Conservation (phyloP, 352 stramenopile genomes). For the Halophytophthora batemanensis region DNA sequence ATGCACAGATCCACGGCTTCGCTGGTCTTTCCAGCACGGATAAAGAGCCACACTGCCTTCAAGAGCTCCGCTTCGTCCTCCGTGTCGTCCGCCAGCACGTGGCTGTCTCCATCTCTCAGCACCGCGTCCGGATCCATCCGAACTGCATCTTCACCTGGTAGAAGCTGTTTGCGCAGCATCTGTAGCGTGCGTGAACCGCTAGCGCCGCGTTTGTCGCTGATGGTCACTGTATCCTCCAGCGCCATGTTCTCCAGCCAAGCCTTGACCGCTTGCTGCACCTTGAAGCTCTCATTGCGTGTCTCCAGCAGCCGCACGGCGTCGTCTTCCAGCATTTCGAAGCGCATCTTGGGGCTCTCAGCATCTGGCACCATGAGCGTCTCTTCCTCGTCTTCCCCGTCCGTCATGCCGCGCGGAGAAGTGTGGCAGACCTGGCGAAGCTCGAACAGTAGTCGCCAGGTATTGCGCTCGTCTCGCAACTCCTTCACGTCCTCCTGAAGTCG, state of each 20-base stretch:
- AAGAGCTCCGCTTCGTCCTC: constrained; percentile 81
- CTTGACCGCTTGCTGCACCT: constrained; percentile 70
- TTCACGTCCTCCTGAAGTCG: constrained; percentile 49
- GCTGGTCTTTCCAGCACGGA: constrained; percentile 60
- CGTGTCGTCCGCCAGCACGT: constrained; percentile 68
- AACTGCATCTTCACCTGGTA: constrained; percentile 24
- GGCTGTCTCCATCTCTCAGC: constrained; percentile 57
- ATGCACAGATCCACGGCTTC: constrained; percentile 77
- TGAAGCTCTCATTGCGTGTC: constrained; percentile 56
- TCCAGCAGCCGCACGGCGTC: constrained; percentile 67
- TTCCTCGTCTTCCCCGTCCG: constrained; percentile 20
- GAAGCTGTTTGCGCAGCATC: constrained; percentile 51
- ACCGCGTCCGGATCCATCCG: constrained; percentile 72
- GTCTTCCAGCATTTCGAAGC: constrained; percentile 78
- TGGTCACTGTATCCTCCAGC: constrained; percentile 55
- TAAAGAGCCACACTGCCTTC: constrained; percentile 67
- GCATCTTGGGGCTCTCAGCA: constrained; percentile 35
- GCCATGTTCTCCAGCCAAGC: constrained; percentile 81
- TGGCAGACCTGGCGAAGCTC: constrained; percentile 69
- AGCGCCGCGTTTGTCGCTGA: constrained; percentile 54
- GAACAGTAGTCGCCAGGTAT: constrained; percentile 80
- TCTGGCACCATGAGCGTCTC: constrained; percentile 41
- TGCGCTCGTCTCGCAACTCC: constrained; percentile 74
- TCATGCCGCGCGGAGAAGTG: constrained; percentile 15
- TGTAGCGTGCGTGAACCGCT: constrained; percentile 57